Evolutionary conservation across 2,329 filamentous ascomycete genomes (phyloP).

Genomic region (Beauveria australis): DNA sequence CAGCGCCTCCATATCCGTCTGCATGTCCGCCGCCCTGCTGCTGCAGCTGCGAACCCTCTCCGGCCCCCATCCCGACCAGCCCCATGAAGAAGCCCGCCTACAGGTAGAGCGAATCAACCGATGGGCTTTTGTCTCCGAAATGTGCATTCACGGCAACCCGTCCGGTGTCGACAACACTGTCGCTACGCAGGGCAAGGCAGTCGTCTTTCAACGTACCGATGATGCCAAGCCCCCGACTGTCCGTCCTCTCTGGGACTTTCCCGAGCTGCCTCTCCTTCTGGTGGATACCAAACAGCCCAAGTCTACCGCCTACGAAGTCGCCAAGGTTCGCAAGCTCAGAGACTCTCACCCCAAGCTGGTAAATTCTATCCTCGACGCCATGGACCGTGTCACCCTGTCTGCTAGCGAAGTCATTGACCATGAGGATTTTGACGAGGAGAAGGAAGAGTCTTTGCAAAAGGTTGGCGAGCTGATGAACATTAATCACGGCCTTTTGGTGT

Average conservation of each 20-base stretch:
- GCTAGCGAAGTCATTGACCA: conserved; percentile 47
- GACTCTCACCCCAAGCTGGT: conserved; percentile 68
- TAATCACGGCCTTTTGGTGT: conserved; percentile 88
- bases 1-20: conserved; percentile 90
- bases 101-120: conserved; percentile 94
- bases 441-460: conserved; percentile 56
- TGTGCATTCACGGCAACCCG: conserved; percentile 96
- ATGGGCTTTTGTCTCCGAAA: conserved; percentile 95
- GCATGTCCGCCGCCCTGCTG: conserved; percentile 73
- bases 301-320: conserved; percentile 78
- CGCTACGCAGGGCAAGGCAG: conserved; percentile 84
- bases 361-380: conserved; percentile 72
- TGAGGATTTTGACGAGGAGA: conserved; percentile 59
- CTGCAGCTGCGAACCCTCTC: conserved; percentile 82
- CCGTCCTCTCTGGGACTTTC: conserved; percentile 73
- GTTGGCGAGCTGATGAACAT: conserved; percentile 85
- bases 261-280: conserved; percentile 80
- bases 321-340: conserved; percentile 70
- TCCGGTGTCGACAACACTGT: conserved; percentile 98
- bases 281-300: conserved; percentile 85
- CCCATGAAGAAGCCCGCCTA: conserved; percentile 73
- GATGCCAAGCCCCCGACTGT: conserved; percentile 71
- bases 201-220: conserved; percentile 77
- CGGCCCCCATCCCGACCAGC: conserved; percentile 87
- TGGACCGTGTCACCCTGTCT: conserved; percentile 61